A percentile compares a stretch with the other conserved stretches of the same genome.
Conservation (phyloP, 2,329 filamentous ascomycete genomes). For the Periconia sp. region DNA sequence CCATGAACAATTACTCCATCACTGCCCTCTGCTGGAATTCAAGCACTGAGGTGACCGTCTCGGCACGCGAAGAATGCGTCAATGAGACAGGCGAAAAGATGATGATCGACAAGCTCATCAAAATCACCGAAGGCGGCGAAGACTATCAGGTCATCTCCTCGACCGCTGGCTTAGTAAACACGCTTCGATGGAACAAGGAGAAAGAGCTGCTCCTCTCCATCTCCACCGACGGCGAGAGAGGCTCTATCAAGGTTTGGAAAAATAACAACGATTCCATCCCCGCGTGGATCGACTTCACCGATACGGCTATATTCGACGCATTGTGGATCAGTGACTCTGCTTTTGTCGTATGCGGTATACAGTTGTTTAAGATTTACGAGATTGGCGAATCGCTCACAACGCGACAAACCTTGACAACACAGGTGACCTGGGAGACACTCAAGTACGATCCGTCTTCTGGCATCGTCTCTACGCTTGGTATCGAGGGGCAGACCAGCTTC, state of each 20-base stretch:
- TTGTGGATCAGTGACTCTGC: slow-evolving; percentile 51
- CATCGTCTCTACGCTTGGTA: slow-evolving; percentile 44
- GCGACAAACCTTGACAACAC: slow-evolving; percentile 39
- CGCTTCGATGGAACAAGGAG: slow-evolving; percentile 43
- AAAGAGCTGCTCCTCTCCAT: slow-evolving; percentile 44
- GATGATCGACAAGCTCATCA: slow-evolving; percentile 46
- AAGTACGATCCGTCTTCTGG: slow-evolving; percentile 49
- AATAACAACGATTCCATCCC: slow-evolving; percentile 44
- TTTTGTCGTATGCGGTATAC: slow-evolving; percentile 53
- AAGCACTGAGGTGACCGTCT: slow-evolving; percentile 39
- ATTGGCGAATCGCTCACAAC: slow-evolving; percentile 34
- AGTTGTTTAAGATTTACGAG: slow-evolving; percentile 47
- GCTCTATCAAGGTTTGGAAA: slow-evolving; percentile 48
- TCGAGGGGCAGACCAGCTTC: slow-evolving; percentile 31
- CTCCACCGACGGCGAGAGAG: slow-evolving; percentile 46
- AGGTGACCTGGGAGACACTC: slow-evolving; percentile 44
- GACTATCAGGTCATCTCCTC: slow-evolving; percentile 43
- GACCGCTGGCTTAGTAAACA: slow-evolving; percentile 44
- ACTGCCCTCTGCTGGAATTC: slow-evolving; percentile 47
- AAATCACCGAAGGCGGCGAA: slow-evolving; percentile 35
- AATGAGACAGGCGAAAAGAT: slow-evolving; percentile 46
- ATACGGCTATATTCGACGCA: slow-evolving; percentile 50
- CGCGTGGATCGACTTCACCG: slow-evolving; percentile 49
- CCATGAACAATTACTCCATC: slow-evolving; percentile 39
- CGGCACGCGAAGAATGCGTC: slow-evolving; percentile 40